phyloP scores from a whole-genome alignment of 805 yeast genomes.

The Sugiyamaella smithiae region DNA sequence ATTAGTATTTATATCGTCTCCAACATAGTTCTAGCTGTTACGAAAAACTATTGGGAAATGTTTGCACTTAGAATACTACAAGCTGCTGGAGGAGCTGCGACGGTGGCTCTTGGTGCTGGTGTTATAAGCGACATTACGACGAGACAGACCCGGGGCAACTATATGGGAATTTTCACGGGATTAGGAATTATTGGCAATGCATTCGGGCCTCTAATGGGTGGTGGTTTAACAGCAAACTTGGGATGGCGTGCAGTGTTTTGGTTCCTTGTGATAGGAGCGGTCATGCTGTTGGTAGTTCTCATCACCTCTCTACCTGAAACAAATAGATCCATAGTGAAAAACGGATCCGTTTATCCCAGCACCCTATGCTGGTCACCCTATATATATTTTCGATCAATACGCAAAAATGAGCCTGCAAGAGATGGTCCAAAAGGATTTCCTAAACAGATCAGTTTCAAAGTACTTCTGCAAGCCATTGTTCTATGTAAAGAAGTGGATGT shows the following conservation, averaged over 20 bases:
- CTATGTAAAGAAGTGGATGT: too few relatives aligned
- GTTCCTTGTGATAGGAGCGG: constrained; percentile 64
- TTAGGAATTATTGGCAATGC: constrained; percentile 69
- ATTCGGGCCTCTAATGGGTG: constrained; percentile 71
- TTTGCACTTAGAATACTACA: constrained; percentile 71
- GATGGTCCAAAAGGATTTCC: constrained; percentile 3
- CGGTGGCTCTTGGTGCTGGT: constrained; percentile 67
- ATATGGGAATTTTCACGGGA: constrained; percentile 63
- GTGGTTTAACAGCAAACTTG: constrained; percentile 43
- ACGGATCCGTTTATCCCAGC: constrained; percentile 62
- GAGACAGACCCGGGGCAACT: constrained; percentile 63
- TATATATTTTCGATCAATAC: constrained; percentile 19
- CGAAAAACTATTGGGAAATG: constrained; percentile 63
- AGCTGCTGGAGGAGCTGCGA: constrained; percentile 71
- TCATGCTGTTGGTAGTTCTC: constrained; percentile 34
- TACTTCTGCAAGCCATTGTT: not conserved
- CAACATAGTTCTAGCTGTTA: constrained; percentile 62
- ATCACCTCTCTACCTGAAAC: constrained; percentile 71
- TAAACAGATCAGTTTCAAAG: not conserved
- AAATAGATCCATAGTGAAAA: constrained; percentile 65
- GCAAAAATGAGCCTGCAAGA: constrained; percentile 19
- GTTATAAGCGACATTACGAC: constrained; percentile 71
- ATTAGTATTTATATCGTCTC: constrained; percentile 55
- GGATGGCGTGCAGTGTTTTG: constrained; percentile 68
- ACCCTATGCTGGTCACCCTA: constrained; percentile 26